Evolutionary conservation across 805 yeast species (phyloP), one percentile per base, ranked within the genome.

Genomic region (Teunomyces atbi): DNA sequence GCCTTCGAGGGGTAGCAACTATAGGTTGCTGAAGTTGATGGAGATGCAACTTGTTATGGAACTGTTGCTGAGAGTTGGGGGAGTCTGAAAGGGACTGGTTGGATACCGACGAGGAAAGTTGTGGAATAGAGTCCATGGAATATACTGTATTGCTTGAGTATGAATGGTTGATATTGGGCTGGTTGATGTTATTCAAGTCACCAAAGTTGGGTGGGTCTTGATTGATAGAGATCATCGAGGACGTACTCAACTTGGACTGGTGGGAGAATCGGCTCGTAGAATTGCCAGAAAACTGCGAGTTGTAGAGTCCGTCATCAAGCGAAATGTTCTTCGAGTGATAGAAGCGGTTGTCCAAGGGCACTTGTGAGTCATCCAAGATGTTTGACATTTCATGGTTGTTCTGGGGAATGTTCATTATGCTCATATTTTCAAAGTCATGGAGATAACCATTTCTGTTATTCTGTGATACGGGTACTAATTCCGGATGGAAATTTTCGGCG

Each of bases 91-190:
- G 56, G 45, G 68, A 65, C 40, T 65, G 72, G 53, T 65, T 66
- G 33, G 69, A 64, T 20, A 58, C 58, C 45, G 71, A 69, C 47
- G 66, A 62, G 39, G 66, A 58, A 34, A 68, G 57, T 37, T 59
- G 72, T 10, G 73, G 74, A 32, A 69, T 58, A 27, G 68, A 62
- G 41, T 71, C 76, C 36, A 57, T 45, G 41, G 68, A 65, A 40
- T 60, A 62, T 12, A 64, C 33, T 5, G 54, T 63, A 39, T 53
- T 57, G 34, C 46, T 52, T 6, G 66, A 61, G 21, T 30, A 43
- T 2, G 65, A 58, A 10, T 50, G 48, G 13, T 37, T 16, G 33
- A 28, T 21, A 33, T 42, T 45, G 26, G 8, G 28, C 32, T 16
- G 11, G 37, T 18, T 18, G 12, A 12, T 11, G 33, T 30, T 33